phyloP scores from a whole-genome alignment of 1,139 yeast species.

The Geotrichum cucujoidarum region DNA sequence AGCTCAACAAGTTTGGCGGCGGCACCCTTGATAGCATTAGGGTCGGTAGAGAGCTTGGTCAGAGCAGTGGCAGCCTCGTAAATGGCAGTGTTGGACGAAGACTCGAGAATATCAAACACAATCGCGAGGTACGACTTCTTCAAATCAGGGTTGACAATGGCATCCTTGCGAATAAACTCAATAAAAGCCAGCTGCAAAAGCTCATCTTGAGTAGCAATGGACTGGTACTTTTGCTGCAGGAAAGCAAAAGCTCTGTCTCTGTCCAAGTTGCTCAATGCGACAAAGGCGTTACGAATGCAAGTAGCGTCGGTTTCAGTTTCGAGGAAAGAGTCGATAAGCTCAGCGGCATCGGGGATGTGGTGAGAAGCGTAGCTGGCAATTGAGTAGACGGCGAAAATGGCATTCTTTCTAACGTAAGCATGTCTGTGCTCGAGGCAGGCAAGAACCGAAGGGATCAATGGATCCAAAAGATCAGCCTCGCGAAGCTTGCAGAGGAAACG shows the following conservation, averaged over 20 bases:
- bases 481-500: constrained; percentile 84
- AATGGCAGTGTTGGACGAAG: constrained; percentile 68
- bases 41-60: constrained; percentile 64
- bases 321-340: constrained; percentile 67
- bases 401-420: constrained; percentile 96
- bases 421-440: constrained; percentile 92
- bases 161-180: constrained; percentile 85
- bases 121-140: constrained; percentile 68
- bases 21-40: constrained; percentile 65
- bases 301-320: constrained; percentile 85
- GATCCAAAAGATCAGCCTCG: constrained; percentile 92
- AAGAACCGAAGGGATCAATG: constrained; percentile 88
- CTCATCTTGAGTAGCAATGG: constrained; percentile 71
- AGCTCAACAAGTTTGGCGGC: constrained; percentile 83
- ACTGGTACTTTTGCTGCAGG: constrained; percentile 63
- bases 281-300: constrained; percentile 93
- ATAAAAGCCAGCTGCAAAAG: constrained; percentile 83
- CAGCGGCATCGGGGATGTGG: constrained; percentile 92
- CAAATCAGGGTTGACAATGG: constrained; percentile 57
- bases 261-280: constrained; percentile 76
- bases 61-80: constrained; percentile 91
- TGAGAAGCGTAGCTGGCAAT: constrained; percentile 73
- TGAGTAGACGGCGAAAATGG: constrained; percentile 83
- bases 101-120: constrained; percentile 66
- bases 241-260: constrained; percentile 81